A percentile compares a stretch with the other conserved stretches of the same genome.
Conservation (phyloP, 2,329 filamentous ascomycete genomes). For the Aspergillus udagawae region DNA sequence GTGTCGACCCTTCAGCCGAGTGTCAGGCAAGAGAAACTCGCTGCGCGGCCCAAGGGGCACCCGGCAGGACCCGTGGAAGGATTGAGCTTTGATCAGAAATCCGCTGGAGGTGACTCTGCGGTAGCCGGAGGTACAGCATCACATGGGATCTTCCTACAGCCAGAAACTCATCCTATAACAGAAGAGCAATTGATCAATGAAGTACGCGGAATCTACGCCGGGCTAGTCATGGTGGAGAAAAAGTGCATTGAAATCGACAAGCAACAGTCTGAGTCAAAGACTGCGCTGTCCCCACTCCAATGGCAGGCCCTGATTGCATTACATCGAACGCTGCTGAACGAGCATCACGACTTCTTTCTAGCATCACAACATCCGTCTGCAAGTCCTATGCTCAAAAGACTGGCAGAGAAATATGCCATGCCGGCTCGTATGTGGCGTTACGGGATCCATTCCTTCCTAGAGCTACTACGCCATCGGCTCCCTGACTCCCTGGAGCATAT, state of each 20-base stretch:
- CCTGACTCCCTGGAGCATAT: slow-evolving; percentile 81
- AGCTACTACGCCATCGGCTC: slow-evolving; percentile 68
- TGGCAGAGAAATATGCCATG: slow-evolving; percentile 84
- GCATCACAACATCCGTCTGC: slow-evolving; percentile 83
- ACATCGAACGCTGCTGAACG: slow-evolving; percentile 74
- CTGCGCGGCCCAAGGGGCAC: slow-evolving; percentile 6
- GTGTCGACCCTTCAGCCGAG: slow-evolving; percentile 1
- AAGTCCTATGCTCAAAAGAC: slow-evolving; percentile 58
- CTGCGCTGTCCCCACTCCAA: slow-evolving; percentile 59
- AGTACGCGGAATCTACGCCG: slow-evolving; percentile 63
- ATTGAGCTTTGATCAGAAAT: slow-evolving; percentile 14
- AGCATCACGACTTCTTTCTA: slow-evolving; percentile 82
- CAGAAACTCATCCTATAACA: slow-evolving; percentile 64
- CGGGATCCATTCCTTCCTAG: slow-evolving; percentile 81
- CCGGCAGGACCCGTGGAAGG: slow-evolving; percentile 11
- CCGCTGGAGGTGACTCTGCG: slow-evolving; percentile 13
- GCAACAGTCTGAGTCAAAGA: slow-evolving; percentile 52
- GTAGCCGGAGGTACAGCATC: slow-evolving; percentile 24
- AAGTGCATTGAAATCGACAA: slow-evolving; percentile 83
- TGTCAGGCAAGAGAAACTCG: slow-evolving; percentile 6
- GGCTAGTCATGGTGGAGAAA: slow-evolving; percentile 78
- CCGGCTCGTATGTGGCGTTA: slow-evolving; percentile 92
- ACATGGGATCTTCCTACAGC: slow-evolving; percentile 49
- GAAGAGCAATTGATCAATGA: slow-evolving; percentile 76
- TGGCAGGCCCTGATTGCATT: slow-evolving; percentile 81